Evolutionary conservation across 768 basidiomycete species (phyloP), one percentile per base, ranked within the genome.

Genomic region (Tricholoma furcatifolium): DNA sequence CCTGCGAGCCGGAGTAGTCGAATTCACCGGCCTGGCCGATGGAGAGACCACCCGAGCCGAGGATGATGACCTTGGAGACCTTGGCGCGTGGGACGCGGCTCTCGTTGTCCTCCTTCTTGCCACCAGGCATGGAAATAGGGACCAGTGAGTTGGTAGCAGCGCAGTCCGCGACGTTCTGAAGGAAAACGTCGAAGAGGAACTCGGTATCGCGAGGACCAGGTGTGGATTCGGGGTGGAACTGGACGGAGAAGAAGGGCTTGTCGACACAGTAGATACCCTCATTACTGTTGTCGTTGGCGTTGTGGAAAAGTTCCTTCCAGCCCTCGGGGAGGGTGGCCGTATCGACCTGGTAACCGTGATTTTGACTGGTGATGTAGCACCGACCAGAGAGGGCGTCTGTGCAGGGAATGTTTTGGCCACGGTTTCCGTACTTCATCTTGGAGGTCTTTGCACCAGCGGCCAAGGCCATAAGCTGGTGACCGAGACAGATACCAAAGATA

Each of bases 381-480:
- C 97, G 80, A 27, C 95, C 97, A 44, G 91, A 93, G 50, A 96
- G 79, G 38, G 88, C 81, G 67, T 94, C 92, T 15, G 92, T 98
- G 68, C 96, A 98, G 3, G 97, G 97, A 65, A 99, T 93, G 70
- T 99, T 99, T 68, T 98, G 94, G 4, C 97, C 97, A 58, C 97
- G 92, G 65, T 99, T 99, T 35, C 97, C 97, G 68, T 98, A 98
- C 76, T 98, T 98, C 94, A 99, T 98, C 73, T 99, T 99, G 34
- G 91, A 92, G 5, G 97, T 98, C 56, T 78, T 82, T 5, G 93
- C 96, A 31, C 97, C 97, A 1, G 91, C 88, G 27, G 97, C 97
- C 55, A 98, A 82, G 6, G 95, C 94, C 62, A 99, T 82, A 31
- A 99, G 79, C 74, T 99, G 97, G 70, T 99, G 96, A 34, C 97